These are phyloP conservation scores for Thymus quinquecostatus DNA, from an alignment of 257 asterid species.

Conservation along the genomic window DNA sequence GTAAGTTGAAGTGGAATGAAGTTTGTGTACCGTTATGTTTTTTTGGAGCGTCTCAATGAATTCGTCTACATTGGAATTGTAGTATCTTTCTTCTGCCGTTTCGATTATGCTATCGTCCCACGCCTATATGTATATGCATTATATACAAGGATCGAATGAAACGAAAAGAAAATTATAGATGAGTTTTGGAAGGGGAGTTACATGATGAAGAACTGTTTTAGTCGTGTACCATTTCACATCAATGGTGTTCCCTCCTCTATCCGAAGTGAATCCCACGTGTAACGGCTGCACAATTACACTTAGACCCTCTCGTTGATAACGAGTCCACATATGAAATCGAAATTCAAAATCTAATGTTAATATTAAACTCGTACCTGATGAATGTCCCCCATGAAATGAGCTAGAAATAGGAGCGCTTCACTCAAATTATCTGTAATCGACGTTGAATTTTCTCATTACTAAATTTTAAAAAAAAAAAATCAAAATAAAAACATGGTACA, in stretches of 20 bases:
- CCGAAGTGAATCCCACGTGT: constrained; percentile 77
- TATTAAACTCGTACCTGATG: constrained; percentile 61
- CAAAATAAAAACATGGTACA: not conserved
- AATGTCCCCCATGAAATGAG: constrained; percentile 87
- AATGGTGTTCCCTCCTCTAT: constrained; percentile 67
- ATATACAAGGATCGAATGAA: too few relatives aligned
- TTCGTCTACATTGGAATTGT: constrained; percentile 50
- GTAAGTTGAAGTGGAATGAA: not conserved
- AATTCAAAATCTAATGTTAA: not conserved
- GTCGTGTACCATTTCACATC: constrained; percentile 79
- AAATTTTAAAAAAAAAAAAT: too few relatives aligned
- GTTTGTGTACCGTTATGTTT: constrained; percentile 63
- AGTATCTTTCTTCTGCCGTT: constrained; percentile 62
- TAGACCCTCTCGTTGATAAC: too few relatives aligned
- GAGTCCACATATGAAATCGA: not conserved
- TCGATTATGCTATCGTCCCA: constrained; percentile 86
- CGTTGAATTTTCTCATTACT: not conserved
- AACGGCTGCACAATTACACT: constrained; percentile 57
- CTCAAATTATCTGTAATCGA: constrained; percentile 71
- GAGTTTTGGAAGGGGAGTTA: constrained; percentile 20
- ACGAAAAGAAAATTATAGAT: not conserved
- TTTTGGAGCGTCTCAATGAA: constrained; percentile 54
- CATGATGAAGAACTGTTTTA: constrained; percentile 82
- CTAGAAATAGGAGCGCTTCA: constrained; percentile 77
- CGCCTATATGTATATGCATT: constrained; percentile 40